A percentile compares a stretch with the other conserved stretches of the same genome.
Evolutionary conservation across 257 asterid species (phyloP).

Genomic region (Salvia rosmarinus): DNA sequence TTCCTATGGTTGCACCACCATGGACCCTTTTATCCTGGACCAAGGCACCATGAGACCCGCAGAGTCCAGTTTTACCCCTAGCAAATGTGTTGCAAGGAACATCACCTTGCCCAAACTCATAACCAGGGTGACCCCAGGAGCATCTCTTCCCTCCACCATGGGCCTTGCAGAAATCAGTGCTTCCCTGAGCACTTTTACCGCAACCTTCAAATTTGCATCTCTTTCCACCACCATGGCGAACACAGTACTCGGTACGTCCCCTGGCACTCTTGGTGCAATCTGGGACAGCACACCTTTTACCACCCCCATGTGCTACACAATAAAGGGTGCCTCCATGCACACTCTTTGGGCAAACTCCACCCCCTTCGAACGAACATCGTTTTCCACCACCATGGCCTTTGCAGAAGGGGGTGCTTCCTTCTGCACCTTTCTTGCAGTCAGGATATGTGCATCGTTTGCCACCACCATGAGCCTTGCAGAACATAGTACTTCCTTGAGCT

Average conservation of each 20-base stretch:
- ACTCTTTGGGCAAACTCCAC: conserved; percentile 84
- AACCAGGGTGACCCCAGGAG: conserved; percentile 80
- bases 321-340: conserved; percentile 93
- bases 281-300: conserved; percentile 76
- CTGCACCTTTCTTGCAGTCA: conserved; percentile 88
- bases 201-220: conserved; percentile 78
- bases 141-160: conserved; percentile 97
- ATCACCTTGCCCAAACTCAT: conserved; percentile 63
- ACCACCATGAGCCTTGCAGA: conserved; percentile 94
- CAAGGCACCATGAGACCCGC: conserved; percentile 74
- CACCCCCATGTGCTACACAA: conserved; percentile 95
- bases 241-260: conserved; percentile 89
- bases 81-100: conserved; percentile 70
- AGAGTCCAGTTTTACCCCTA: conserved; percentile 74
- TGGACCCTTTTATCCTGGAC: conserved; percentile 88
- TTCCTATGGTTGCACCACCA: conserved; percentile 72
- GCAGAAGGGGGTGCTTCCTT: conserved; percentile 90
- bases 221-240: conserved; percentile 97
- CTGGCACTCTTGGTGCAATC: conserved; percentile 94
- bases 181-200: conserved; percentile 95
- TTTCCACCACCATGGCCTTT: conserved; percentile 98
- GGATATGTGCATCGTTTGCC: conserved; percentile 75
- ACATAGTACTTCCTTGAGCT: conserved; percentile 91
- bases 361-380: conserved; percentile 80
- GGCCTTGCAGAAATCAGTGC: conserved; percentile 95